Percentiles rank a stretch among this genome's conserved stretches.
Conservation (phyloP, 2,329 filamentous ascomycete species). For the Cladobotryum protrusum region DNA sequence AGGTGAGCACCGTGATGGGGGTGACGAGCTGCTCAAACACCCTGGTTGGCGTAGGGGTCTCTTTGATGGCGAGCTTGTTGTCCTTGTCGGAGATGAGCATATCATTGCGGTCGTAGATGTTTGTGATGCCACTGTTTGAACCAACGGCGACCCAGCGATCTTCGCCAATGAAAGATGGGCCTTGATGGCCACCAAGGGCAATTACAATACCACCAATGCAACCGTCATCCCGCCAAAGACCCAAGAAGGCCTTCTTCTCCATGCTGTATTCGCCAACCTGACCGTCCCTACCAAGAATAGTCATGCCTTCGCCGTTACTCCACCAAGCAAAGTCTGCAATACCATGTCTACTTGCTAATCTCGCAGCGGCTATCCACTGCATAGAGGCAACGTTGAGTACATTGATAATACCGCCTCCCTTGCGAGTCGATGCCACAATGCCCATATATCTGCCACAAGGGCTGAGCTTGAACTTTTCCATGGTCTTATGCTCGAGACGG, state of each 20-base stretch:
- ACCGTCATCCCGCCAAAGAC: conserved; percentile 85
- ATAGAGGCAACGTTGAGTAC: conserved; percentile 71
- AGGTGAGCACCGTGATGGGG: conserved; percentile 69
- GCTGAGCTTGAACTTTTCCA: conserved; percentile 85
- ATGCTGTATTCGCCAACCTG: conserved; percentile 88
- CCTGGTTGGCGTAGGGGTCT: conserved; percentile 64
- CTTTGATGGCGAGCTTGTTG: conserved; percentile 48
- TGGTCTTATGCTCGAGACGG: conserved; percentile 74
- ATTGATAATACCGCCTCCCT: conserved; percentile 84
- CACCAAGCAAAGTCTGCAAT: conserved; percentile 93
- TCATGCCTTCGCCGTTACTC: conserved; percentile 74
- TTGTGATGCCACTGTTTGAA: conserved; percentile 80
- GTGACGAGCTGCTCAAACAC: conserved; percentile 83
- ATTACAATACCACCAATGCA: conserved; percentile 80
- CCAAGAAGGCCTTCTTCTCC: conserved; percentile 60
- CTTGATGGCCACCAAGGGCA: conserved; percentile 64
- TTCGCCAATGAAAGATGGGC: conserved; percentile 58
- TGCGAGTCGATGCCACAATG: conserved; percentile 69
- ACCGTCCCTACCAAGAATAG: conserved; percentile 77
- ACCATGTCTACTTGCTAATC: conserved; percentile 74
- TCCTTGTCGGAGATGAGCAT: conserved; percentile 42
- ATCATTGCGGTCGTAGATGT: conserved; percentile 78
- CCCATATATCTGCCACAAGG: conserved; percentile 85
- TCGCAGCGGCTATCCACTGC: conserved; percentile 81
- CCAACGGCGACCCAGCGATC: conserved; percentile 89